Percentiles rank a stretch among this genome's conserved stretches.
phyloP scores from a whole-genome alignment of 1,139 yeast species.

The Geotrichum klebahnii region DNA sequence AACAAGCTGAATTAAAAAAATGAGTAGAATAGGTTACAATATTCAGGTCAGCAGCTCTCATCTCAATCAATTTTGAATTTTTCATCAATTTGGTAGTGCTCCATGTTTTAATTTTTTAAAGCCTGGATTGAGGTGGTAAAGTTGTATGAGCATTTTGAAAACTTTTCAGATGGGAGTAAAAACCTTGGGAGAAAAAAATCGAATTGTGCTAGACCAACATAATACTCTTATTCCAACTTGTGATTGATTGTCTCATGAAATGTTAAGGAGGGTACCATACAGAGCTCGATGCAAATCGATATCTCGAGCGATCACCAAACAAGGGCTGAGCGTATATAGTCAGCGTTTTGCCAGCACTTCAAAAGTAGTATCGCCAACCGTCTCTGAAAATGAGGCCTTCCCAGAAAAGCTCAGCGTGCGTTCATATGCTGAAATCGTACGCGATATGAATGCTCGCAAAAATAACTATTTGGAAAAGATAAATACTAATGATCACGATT shows the following conservation, averaged over 20 bases:
- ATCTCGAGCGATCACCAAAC: background rate
- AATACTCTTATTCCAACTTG: background rate
- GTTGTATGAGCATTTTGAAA: too few species aligned
- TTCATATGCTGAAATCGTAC: conserved; percentile 15
- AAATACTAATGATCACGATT: conserved; percentile 11
- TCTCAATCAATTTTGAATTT: too few species aligned
- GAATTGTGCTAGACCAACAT: too few species aligned
- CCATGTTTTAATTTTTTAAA: too few species aligned
- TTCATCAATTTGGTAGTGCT: too few species aligned
- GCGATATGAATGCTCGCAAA: conserved; percentile 17
- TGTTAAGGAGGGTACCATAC: conserved; percentile 1
- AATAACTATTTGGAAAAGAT: conserved; percentile 12
- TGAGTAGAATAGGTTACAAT: too few species aligned
- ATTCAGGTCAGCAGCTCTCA: too few species aligned
- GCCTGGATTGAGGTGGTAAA: too few species aligned
- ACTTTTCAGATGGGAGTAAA: too few species aligned
- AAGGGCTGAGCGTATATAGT: background rate
- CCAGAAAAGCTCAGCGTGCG: conserved; percentile 1
- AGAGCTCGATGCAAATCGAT: background rate
- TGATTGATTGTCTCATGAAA: background rate
- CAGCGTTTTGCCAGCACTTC: background rate
- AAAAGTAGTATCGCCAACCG: background rate
- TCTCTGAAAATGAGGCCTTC: conserved; percentile 2
- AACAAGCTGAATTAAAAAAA: too few species aligned
- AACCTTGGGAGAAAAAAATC: too few species aligned